Base-by-base conservation (phyloP, 768 basidiomycete genomes). In the Pulveroboletus frians region DNA sequence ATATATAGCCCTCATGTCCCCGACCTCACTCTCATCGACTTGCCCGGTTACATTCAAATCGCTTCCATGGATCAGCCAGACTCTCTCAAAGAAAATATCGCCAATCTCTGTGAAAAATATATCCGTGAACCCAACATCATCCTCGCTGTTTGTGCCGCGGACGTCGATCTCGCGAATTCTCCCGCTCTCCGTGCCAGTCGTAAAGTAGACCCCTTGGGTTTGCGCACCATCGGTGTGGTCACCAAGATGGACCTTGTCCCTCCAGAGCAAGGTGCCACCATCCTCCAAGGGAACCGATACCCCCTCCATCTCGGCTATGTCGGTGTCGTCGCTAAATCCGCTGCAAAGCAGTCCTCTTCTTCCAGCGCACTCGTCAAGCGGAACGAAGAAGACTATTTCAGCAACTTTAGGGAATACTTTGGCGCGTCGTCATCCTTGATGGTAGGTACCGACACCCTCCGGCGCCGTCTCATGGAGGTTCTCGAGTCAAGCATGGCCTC, bases 91-190 rank as follows among this genome's bases (percentile, higher is more conserved):
- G 92, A 95, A 62, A 95, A 97, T 69, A 95, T 99, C 53, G 74
- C 88, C 0, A 60, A 65, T 9, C 74, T 99, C 1, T 98, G 96
- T 69, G 96, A 97, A 49, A 90, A 85, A 64, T 99, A 99, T 67
- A 99, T 99, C 60, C 83, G 90, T n/a, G 92, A 97, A 65, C 95
- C 96, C n/a, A 99, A 99, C 68, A 92, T 99, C 68, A 88, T 98
- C 58, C 80, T 99, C n/a, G 95, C 96, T 5, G 91, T 99, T 15
- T 99, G 96, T 64, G 90, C 96, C 8, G 96, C 96, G 8, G 94
- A 99, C 65, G 96, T 99, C 47, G 96, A 99, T 71, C 78, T 99
- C 11, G 96, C 96, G 52, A 99, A 99, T 68, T 96, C 93, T 0
- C 94, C 96, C 7, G 96, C 96, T 0, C 73, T 99, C 43, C 78